Evolutionary conservation across 768 basidiomycete genomes (phyloP).

Genomic region (Macrolepiota albuminosa): DNA sequence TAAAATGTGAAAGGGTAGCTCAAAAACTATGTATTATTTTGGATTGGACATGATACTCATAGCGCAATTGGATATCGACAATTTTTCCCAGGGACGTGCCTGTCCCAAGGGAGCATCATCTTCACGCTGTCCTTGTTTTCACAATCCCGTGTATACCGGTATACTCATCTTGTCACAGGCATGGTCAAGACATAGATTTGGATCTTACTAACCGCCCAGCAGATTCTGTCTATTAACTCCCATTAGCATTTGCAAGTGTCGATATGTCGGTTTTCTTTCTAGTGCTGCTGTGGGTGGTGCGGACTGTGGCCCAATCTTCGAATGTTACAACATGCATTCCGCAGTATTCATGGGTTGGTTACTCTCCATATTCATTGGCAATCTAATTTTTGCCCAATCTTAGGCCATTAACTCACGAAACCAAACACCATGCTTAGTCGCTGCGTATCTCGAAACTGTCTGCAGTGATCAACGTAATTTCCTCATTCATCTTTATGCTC

Average conservation of each 20-base stretch:
- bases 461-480: slow-evolving; percentile 33
- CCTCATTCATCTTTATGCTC: background rate
- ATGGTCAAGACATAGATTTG: background rate
- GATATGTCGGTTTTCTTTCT: slow-evolving; percentile 1
- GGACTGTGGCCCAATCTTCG: slow-evolving; percentile 25
- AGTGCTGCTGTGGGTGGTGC: background rate
- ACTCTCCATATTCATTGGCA: background rate
- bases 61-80: too few relatives aligned
- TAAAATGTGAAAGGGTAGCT: too few relatives aligned
- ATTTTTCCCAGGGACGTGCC: too few relatives aligned
- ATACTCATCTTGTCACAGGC: background rate
- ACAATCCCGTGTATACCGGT: background rate
- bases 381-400: background rate
- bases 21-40: too few relatives aligned
- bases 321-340: slow-evolving; percentile 32
- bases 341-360: slow-evolving; percentile 32
- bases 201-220: background rate
- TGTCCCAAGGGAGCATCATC: too few relatives aligned
- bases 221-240: background rate
- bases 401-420: slow-evolving; percentile 35
- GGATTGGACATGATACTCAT: too few relatives aligned
- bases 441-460: slow-evolving; percentile 41
- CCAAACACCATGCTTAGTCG: slow-evolving; percentile 48
- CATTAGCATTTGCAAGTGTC: slow-evolving; percentile 1
- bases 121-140: background rate